These are phyloP conservation scores for Ascoidea rubescens DNA, from an alignment of 805 yeast species.

Conservation along the genomic window DNA sequence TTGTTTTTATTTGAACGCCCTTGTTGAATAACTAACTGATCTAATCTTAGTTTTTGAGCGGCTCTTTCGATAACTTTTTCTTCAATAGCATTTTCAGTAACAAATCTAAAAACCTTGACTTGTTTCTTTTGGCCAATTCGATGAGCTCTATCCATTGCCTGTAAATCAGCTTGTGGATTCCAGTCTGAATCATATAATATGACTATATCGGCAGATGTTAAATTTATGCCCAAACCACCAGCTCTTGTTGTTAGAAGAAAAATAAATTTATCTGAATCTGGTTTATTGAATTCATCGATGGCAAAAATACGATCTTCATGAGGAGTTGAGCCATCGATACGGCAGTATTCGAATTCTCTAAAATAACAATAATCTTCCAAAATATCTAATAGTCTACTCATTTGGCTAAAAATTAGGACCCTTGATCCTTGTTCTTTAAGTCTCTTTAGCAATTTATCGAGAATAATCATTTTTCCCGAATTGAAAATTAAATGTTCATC, in stretches of 20 bases:
- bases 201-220: slow-evolving; percentile 71
- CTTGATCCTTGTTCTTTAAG: slow-evolving; percentile 59
- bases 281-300: slow-evolving; percentile 70
- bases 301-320: slow-evolving; percentile 64
- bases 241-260: slow-evolving; percentile 74
- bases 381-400: slow-evolving; percentile 73
- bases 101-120: slow-evolving; percentile 63
- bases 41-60: slow-evolving; percentile 63
- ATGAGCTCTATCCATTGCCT: slow-evolving; percentile 85
- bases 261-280: slow-evolving; percentile 57
- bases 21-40: slow-evolving; percentile 74
- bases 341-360: slow-evolving; percentile 55
- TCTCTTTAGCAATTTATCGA: slow-evolving; percentile 52
- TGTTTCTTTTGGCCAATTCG: slow-evolving; percentile 81
- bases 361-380: slow-evolving; percentile 68
- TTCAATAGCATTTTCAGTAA: slow-evolving; percentile 74
- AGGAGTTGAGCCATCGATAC: slow-evolving; percentile 77
- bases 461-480: slow-evolving; percentile 55
- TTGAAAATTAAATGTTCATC: slow-evolving; percentile 72
- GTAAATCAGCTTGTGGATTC: slow-evolving; percentile 85
- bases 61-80: slow-evolving; percentile 75
- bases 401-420: slow-evolving; percentile 68
- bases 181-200: slow-evolving; percentile 70
- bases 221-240: slow-evolving; percentile 79
- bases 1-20: slow-evolving; percentile 28